These are phyloP conservation scores for Wickerhamiella nectarea DNA, from an alignment of 805 yeast genomes.

Conservation along the genomic window DNA sequence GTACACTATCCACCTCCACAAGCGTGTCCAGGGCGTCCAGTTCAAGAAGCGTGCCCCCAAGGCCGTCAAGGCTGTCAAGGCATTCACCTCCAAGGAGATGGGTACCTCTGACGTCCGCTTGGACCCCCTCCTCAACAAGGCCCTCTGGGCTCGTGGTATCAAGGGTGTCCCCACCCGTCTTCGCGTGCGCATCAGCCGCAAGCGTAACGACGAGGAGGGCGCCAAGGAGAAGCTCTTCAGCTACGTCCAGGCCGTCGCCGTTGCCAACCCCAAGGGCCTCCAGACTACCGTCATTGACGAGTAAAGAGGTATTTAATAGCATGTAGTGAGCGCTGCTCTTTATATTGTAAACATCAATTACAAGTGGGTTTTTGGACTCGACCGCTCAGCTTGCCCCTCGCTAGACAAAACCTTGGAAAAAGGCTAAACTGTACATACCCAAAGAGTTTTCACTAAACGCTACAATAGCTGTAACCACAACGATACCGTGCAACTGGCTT, in stretches of 20 bases:
- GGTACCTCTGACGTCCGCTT: constrained; percentile 98
- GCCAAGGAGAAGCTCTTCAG: constrained; percentile 97
- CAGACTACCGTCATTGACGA: constrained; percentile 93
- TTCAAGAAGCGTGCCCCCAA: constrained; percentile 99
- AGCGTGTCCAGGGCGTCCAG: constrained; percentile 96
- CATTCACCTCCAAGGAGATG: constrained; percentile 97
- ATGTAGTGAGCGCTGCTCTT: not conserved
- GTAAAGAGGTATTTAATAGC: constrained; percentile 23
- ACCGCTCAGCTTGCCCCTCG: no score
- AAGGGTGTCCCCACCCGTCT: constrained; percentile 97
- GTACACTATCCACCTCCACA: constrained; percentile 99
- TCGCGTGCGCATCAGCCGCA: constrained; percentile 97
- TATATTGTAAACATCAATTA: not conserved
- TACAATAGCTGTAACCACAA: no score
- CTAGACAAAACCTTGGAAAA: no score
- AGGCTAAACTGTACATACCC: no score
- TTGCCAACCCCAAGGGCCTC: constrained; percentile 92
- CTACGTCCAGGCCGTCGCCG: constrained; percentile 93
- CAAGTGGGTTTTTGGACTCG: no score
- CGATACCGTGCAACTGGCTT: no score
- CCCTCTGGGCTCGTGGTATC: constrained; percentile 98
- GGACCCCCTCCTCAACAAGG: constrained; percentile 97
- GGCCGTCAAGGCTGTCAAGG: constrained; percentile 98
- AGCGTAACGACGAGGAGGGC: constrained; percentile 99
- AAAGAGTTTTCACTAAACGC: no score